Evolutionary conservation across 1,284 basidiomycete species (phyloP).

Genomic region (Sporisorium sorghi): DNA sequence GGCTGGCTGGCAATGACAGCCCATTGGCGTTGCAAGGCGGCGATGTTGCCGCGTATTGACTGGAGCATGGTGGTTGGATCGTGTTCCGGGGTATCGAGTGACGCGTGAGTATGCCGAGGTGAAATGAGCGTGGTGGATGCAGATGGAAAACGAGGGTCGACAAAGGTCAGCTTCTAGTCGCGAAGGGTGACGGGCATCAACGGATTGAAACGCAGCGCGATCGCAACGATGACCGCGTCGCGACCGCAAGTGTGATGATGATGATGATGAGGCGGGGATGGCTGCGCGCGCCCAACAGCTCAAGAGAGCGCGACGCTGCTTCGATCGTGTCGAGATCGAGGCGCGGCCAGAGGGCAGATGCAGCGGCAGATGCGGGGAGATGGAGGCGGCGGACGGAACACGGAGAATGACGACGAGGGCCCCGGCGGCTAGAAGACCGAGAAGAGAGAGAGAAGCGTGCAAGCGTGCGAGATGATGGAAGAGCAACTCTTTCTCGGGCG

Average conservation of each 20-base stretch:
- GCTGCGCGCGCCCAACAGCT: slow-evolving; percentile 7
- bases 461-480: slow-evolving; percentile 37
- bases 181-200: slow-evolving; percentile 1
- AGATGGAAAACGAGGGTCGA: slow-evolving; percentile 2
- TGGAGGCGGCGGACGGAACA: slow-evolving; percentile 2
- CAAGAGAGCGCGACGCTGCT: slow-evolving; percentile 8
- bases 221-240: neutral
- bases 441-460: no score
- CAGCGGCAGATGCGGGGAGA: slow-evolving; percentile 5
- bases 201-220: neutral
- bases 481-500: slow-evolving; percentile 11
- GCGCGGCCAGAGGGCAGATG: slow-evolving; percentile 5
- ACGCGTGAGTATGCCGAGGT: slow-evolving; percentile 5
- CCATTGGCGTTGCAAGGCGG: slow-evolving; percentile 63
- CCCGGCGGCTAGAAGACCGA: slow-evolving; percentile 37
- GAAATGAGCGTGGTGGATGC: neutral
- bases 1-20: slow-evolving; percentile 55
- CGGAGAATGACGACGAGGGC: slow-evolving; percentile 12
- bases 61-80: slow-evolving; percentile 25
- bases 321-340: neutral
- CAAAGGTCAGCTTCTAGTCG: slow-evolving; percentile 6
- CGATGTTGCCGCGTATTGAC: slow-evolving; percentile 58
- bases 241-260: neutral
- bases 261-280: slow-evolving; percentile 4
- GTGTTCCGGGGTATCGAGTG: neutral